Evolutionary conservation across 108 stramenopile species (phyloP).

Genomic region (Cylindrotheca closterium): DNA sequence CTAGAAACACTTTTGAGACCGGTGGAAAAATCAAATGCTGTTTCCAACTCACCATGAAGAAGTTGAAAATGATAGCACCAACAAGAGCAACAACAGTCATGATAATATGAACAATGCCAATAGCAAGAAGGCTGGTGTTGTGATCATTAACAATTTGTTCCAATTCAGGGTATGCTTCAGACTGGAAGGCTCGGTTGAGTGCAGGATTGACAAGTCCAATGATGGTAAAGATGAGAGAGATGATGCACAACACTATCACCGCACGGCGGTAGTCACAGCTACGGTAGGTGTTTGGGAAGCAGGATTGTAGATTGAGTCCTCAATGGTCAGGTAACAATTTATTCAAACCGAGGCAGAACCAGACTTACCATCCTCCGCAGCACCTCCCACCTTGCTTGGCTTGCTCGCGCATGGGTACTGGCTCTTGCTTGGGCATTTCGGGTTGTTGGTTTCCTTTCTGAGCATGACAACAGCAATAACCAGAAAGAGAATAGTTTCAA

Average conservation of each 20-base stretch:
- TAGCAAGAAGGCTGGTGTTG: neutral
- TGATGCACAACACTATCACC: slow-evolving; percentile 31
- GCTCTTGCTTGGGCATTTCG: neutral
- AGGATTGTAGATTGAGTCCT: neutral
- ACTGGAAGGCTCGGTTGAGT: neutral
- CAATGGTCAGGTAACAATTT: neutral
- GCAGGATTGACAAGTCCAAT: neutral
- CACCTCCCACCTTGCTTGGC: slow-evolving; percentile 28
- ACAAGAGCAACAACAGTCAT: slow-evolving; percentile 15
- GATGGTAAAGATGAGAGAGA: slow-evolving; percentile 4
- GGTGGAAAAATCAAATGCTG: neutral
- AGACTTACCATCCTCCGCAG: slow-evolving; percentile 19
- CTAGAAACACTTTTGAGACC: too few relatives aligned
- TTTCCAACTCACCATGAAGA: neutral
- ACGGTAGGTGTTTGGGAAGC: neutral
- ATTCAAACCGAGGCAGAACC: neutral
- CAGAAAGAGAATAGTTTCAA: too few relatives aligned
- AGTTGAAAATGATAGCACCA: slow-evolving; percentile 30
- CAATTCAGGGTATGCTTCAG: slow-evolving; percentile 11
- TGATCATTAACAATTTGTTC: neutral
- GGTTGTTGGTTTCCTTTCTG: neutral
- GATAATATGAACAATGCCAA: neutral
- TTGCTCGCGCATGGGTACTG: slow-evolving; percentile 19
- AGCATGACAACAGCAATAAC: too few relatives aligned
- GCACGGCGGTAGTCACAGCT: slow-evolving; percentile 46